Percentiles rank a stretch among this genome's conserved stretches.
These are phyloP conservation scores for Beta lomatogona DNA, from an alignment of 179 eudicot species.

Conservation along the genomic window DNA sequence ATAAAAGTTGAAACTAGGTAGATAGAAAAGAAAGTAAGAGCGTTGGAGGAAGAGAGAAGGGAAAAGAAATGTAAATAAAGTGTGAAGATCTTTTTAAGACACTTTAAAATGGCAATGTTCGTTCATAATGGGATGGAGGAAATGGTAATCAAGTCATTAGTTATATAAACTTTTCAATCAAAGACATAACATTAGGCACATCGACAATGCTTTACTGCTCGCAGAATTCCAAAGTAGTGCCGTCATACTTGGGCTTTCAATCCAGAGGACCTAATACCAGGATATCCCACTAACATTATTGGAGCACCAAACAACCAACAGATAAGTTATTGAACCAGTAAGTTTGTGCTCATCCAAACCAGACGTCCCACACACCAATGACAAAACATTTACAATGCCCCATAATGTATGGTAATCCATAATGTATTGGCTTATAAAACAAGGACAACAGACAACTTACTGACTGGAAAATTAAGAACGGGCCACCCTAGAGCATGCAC, in stretches of 20 bases:
- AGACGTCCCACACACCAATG: not conserved
- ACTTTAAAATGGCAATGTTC: not conserved
- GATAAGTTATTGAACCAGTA: conserved; percentile 11
- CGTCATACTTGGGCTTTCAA: not conserved
- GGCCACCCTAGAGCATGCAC: not conserved
- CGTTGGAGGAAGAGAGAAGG: not conserved
- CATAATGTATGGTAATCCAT: not conserved
- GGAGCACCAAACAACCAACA: not conserved
- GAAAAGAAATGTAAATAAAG: not conserved
- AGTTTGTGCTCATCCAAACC: conserved; percentile 15
- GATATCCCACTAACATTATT: not conserved
- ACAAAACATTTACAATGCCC: conserved; percentile 8
- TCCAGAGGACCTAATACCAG: not conserved
- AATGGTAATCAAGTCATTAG: not conserved
- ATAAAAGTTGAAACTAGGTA: not conserved
- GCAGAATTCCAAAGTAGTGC: not conserved
- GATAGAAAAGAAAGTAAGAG: no score
- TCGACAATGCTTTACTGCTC: not conserved
- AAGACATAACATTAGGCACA: not conserved
- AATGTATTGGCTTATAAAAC: not conserved
- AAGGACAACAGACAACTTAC: not conserved
- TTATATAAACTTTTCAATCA: not conserved
- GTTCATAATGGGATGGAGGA: no score
- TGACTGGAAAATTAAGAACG: not conserved
- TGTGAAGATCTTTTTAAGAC: not conserved